These are phyloP conservation scores for Turnera subulata DNA, from an alignment of 345 rosid genomes.

Conservation along the genomic window DNA sequence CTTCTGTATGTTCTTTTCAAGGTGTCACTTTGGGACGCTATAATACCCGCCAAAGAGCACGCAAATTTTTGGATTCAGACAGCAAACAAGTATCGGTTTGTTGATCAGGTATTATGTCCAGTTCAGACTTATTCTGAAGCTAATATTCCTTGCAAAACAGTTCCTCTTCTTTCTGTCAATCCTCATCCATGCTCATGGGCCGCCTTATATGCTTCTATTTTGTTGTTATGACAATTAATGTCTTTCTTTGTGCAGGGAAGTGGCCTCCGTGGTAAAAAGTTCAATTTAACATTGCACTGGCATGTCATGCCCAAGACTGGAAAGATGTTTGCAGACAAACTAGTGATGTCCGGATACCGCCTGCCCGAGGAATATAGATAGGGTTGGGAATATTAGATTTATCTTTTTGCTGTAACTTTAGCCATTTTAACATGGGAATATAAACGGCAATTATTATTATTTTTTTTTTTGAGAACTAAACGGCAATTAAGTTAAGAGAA, in stretches of 20 bases:
- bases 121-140: no score
- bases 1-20: slow-evolving; percentile 17
- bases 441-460: no score
- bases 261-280: slow-evolving; percentile 72
- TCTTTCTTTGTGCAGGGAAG: slow-evolving; percentile 48
- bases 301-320: slow-evolving; percentile 97
- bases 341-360: slow-evolving; percentile 68
- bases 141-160: no score
- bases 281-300: slow-evolving; percentile 92
- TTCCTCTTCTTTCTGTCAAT: background rate
- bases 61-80: slow-evolving; percentile 75
- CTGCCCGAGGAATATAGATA: slow-evolving; percentile 75
- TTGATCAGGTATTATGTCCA: slow-evolving; percentile 88
- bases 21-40: slow-evolving; percentile 97
- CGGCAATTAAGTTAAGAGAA: background rate
- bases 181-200: background rate
- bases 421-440: slow-evolving; percentile 14
- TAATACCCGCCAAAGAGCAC: slow-evolving; percentile 72
- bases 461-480: no score
- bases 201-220: background rate
- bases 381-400: slow-evolving; percentile 7
- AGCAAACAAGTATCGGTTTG: slow-evolving; percentile 84
- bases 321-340: slow-evolving; percentile 76
- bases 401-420: slow-evolving; percentile 28
- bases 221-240: background rate